Evolutionary conservation across 1,139 yeast genomes (phyloP), one percentile per base, ranked within the genome.

Genomic region (Candida labiduridarum): DNA sequence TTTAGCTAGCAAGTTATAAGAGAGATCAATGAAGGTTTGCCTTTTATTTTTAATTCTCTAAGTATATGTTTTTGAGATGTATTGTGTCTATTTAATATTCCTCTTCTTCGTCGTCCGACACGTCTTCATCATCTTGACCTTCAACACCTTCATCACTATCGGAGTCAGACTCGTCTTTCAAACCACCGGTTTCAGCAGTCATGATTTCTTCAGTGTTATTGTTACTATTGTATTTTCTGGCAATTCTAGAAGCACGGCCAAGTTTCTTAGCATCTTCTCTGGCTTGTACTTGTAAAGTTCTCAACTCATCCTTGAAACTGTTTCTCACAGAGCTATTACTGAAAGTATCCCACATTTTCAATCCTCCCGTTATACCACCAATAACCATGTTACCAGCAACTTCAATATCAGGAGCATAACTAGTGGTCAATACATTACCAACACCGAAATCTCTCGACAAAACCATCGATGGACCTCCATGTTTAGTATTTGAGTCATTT

Each of bases 321-420:
- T 76, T 76, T 61, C 97, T 82, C 16, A 92, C 92, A 11, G 96
- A 79, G 54, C 82, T 76, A 70, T 94, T 94, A 51, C 90, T 82
- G 67, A 92, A 86, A 7, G 87, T 80, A 68, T 94, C 98, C 97
- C 98, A 95, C 72, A 94, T 81, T 69, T 91, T 92, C 66, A 94
- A 78, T 12, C 87, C 84, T 33, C 91, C 91, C 50, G 80, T 80
- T 44, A 89, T 90, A 64, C 99, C 99, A 59, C 97, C 99, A 55
- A 90, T 82, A 27, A 85, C 86, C 55, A 94, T 68, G 61, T 87
- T 83, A 57, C 97, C 97, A 4, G 92, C 86, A 44, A 89, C 87
- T 67, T 89, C 97, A 49, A 82, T 72, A 67, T 94, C 99, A 46
- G 92, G 87, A 10, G 96, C 95, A 73, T 91, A 95, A 9, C 87